Conservation (phyloP, 2,329 filamentous ascomycete species). For the Fusarium oligoseptatum region DNA sequence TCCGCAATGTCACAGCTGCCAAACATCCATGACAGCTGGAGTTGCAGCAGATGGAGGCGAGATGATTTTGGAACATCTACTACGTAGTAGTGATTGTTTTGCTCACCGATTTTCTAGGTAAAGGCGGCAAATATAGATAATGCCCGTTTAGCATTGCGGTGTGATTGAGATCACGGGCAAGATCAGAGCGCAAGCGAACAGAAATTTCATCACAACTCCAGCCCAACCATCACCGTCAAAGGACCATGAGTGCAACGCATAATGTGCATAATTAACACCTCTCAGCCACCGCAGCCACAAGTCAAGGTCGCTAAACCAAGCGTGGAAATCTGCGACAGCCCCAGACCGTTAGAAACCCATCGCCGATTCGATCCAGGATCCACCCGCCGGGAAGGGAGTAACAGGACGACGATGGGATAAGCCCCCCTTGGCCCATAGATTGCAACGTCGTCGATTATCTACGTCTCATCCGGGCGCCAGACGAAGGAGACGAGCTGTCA, state of each 20-base stretch:
- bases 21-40: conserved; percentile 9
- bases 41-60: conserved; percentile 22
- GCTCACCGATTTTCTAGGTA: not conserved
- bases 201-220: not conserved
- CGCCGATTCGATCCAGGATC: conserved; percentile 28
- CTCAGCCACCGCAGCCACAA: conserved; percentile 11
- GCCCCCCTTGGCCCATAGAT: conserved; percentile 17
- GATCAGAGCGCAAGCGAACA: not conserved
- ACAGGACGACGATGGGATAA: conserved; percentile 2
- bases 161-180: not conserved
- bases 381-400: conserved; percentile 5
- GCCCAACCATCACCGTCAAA: not conserved
- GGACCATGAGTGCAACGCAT: not conserved
- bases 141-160: not conserved
- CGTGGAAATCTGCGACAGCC: conserved; percentile 28
- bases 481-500: conserved; percentile 24
- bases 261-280: not conserved
- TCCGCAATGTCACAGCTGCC: conserved; percentile 24
- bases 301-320: not conserved
- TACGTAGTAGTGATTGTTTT: not conserved
- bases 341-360: conserved; percentile 24
- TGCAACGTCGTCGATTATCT: conserved; percentile 31
- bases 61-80: not conserved
- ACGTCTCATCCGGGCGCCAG: conserved; percentile 36
- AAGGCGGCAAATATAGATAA: not conserved